Evolutionary conservation across 2,329 filamentous ascomycete genomes (phyloP).

Genomic region (Alternaria longipes): DNA sequence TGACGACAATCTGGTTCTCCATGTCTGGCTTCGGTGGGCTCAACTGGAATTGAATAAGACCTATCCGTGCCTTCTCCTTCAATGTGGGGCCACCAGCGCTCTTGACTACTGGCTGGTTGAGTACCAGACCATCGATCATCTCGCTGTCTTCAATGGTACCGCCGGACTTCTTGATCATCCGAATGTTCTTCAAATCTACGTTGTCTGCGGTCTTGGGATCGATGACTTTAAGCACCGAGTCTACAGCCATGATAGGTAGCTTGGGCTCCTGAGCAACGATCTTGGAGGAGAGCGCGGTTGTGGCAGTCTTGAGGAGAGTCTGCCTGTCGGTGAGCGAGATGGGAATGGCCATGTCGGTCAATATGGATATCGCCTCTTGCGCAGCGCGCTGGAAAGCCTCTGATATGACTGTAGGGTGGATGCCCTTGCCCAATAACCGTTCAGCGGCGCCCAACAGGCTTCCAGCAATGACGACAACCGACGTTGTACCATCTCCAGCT

Average conservation of each 20-base stretch:
- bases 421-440: conserved; percentile 84
- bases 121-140: conserved; percentile 91
- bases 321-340: conserved; percentile 88
- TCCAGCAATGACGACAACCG: conserved; percentile 96
- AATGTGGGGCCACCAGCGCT: conserved; percentile 87
- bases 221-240: conserved; percentile 94
- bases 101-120: conserved; percentile 94
- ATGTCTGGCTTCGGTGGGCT: conserved; percentile 99
- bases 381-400: conserved; percentile 97
- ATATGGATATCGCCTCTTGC: conserved; percentile 83
- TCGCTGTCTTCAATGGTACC: conserved; percentile 99
- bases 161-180: conserved; percentile 96
- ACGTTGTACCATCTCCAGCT: conserved; percentile 97
- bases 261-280: conserved; percentile 98
- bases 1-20: conserved; percentile 99
- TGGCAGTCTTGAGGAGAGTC: conserved; percentile 93
- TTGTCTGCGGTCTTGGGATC: conserved; percentile 96
- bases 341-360: conserved; percentile 95
- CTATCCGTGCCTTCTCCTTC: conserved; percentile 98
- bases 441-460: conserved; percentile 94
- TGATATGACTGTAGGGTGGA: conserved; percentile 97
- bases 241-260: conserved; percentile 97
- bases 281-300: conserved; percentile 96
- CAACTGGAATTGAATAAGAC: conserved; percentile 97
- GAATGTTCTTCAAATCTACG: conserved; percentile 94